Base-by-base conservation (phyloP, 352 stramenopile species). In the Globisporangium canariense region DNA sequence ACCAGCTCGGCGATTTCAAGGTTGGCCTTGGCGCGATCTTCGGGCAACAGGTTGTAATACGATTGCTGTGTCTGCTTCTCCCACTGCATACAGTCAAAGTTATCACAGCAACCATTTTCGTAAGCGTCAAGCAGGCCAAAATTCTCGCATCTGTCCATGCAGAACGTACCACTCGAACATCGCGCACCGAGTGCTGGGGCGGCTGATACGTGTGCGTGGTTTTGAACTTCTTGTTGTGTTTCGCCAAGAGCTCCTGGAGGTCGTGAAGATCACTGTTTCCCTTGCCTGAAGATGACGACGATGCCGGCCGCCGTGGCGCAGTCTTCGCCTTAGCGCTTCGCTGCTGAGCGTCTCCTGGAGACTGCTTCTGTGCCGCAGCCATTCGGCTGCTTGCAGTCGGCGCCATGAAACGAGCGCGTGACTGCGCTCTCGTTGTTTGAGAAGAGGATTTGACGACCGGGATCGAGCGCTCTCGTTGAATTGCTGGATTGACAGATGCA, bases 191-290 rank as follows among this genome's bases (percentile, higher is more conserved):
- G 66, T 94, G 85, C 28, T 88, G 75, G n/a, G 75, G 78, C 18
- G 85, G 85, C 56, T 94, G 83, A 62, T 92, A 94, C 47, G 79
- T 90, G 61, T 92, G 83, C 4, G 68, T 71, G 32, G 59, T 7
- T 69, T 90, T 91, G 62, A 92, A 88, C 55, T 89, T 89, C 68
- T 90, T 91, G 69, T 94, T 94, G 65, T 94, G 85, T 41, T 74
- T 71, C 47, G 76, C 76, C 32, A 94, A 62, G 25, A 92, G 66
- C 62, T 73, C 74, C 49, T 90, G 63, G 40, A 92, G 62, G 22
- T 80, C 73, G 22, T 76, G 60, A 3, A 83, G 62, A 40, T 76
- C 68, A 16, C 61, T 69, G 22, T 65, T 60, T 10, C 16, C 45
- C 8, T 38, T 40, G 14, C 16, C 18, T 43, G 22, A 13, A 22